A percentile compares a stretch with the other conserved stretches of the same genome.
phyloP scores from a whole-genome alignment of 352 stramenopile genomes.

The Phytophthora syringae region DNA sequence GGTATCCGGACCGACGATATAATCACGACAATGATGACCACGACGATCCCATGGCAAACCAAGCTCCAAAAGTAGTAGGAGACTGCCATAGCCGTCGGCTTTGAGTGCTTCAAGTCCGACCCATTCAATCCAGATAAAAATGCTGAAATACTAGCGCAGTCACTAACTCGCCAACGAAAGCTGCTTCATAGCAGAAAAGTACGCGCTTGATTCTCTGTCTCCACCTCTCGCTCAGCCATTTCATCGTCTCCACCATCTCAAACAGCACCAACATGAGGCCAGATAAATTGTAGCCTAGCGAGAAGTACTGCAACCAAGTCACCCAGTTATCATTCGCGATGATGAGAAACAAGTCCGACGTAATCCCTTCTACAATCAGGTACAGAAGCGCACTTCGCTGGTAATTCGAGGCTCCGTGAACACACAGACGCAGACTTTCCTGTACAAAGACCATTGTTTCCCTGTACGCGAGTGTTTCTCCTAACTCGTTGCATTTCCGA shows the following conservation, averaged over 20 bases:
- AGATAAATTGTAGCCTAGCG: slow-evolving; percentile 34
- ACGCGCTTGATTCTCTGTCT: slow-evolving; percentile 13
- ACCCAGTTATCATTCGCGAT: slow-evolving; percentile 23
- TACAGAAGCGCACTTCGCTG: slow-evolving; percentile 26
- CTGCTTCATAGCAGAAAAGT: slow-evolving; percentile 21
- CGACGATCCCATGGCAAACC: slow-evolving; percentile 16
- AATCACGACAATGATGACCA: slow-evolving; percentile 11
- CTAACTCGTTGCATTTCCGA: slow-evolving; percentile 8
- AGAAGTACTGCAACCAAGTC: slow-evolving; percentile 22
- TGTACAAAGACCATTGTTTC: slow-evolving; percentile 20
- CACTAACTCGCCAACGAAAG: slow-evolving; percentile 13
- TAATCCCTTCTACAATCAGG: slow-evolving; percentile 30
- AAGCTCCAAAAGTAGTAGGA: slow-evolving; percentile 18
- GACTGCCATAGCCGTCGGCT: slow-evolving; percentile 2
- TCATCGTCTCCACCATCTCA: slow-evolving; percentile 32
- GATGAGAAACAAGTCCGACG: slow-evolving; percentile 30
- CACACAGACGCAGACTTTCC: slow-evolving; percentile 23
- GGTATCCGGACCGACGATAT: slow-evolving; percentile 1
- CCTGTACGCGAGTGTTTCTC: background rate
- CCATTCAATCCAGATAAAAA: slow-evolving; percentile 7
- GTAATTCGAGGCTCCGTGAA: slow-evolving; percentile 22
- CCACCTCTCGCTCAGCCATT: slow-evolving; percentile 8
- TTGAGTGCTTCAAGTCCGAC: slow-evolving; percentile 4
- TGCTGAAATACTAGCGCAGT: background rate
- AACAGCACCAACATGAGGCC: slow-evolving; percentile 31